Base-by-base conservation (phyloP, 2,329 filamentous ascomycete species). In the Cordyceps cicadae region DNA sequence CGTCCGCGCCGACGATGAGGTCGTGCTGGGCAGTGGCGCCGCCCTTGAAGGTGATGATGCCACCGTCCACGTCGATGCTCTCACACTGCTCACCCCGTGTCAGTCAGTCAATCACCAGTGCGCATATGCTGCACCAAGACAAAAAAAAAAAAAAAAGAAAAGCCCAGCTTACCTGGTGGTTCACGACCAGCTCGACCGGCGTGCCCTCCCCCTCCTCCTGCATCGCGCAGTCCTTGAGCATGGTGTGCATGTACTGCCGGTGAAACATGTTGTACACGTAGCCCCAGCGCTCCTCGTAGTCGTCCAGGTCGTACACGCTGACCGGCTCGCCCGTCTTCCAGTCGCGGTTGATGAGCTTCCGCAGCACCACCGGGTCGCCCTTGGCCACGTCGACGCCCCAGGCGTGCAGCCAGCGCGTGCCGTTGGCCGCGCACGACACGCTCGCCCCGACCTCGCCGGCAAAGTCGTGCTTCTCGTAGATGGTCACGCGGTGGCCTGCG, bases 261-360 rank as follows among this genome's bases (percentile, higher is more conserved):
- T 88, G 86, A 65, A 88, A 88, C 83, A 87, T 87, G 70, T 87
- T 85, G 69, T 87, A 87, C 0, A 82, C 77, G 24, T 83, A 81
- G 14, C 85, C 85, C 85, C 85, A 89, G 59, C 75, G 76, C 72
- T 83, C 68, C 70, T 88, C 81, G 61, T 89, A 89, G 67, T 88
- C 86, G 12, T 74, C 79, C 19, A 89, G 71, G 65, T 83, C 79
- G 65, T 87, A 88, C 0, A 86, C 82, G 64, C 81, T 87, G 26
- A 85, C 79, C 0, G 83, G 80, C 71, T 88, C 82, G 0, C 87
- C 87, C 1, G 85, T 88, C 68, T 82, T 80, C 86, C 86, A 89
- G 71, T 89, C 85, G 3, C 83, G 80, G 69, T 85, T 87, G 73
- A 89, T 88, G 57, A 89, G 77, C 67, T 85, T 85, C 70, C 78